These are phyloP conservation scores for Aschersonia sp. DNA, from an alignment of 2,329 filamentous ascomycete species.

Conservation along the genomic window DNA sequence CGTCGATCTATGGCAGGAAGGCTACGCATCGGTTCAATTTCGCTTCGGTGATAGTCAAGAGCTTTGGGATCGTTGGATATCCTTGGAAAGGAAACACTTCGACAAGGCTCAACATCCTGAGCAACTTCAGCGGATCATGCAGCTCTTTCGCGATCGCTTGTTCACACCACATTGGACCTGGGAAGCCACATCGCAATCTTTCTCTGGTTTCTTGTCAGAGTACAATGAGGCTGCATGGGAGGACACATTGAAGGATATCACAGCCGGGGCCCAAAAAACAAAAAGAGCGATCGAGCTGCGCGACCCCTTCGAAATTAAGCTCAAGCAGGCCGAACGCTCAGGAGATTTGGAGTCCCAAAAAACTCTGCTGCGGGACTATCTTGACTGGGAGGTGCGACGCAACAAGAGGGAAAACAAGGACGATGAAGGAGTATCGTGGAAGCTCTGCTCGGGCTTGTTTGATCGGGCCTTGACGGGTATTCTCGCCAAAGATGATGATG, in stretches of 20 bases:
- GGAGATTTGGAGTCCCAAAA: conserved; percentile 42
- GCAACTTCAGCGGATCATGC: conserved; percentile 49
- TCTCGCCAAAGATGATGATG: conserved; percentile 57
- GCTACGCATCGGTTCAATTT: conserved; percentile 56
- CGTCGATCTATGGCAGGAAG: conserved; percentile 56
- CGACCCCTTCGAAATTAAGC: conserved; percentile 52
- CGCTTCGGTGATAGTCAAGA: conserved; percentile 63
- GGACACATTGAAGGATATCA: conserved; percentile 54
- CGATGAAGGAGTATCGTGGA: conserved; percentile 24
- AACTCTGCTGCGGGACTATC: conserved; percentile 47
- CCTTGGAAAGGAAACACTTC: conserved; percentile 56
- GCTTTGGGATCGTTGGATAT: conserved; percentile 68
- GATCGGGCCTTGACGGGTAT: conserved; percentile 58
- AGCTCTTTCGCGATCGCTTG: conserved; percentile 57
- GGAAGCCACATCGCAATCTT: conserved; percentile 61
- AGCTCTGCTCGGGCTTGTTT: conserved; percentile 53
- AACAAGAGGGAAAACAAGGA: conserved; percentile 34
- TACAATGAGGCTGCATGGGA: conserved; percentile 63
- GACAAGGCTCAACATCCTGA: conserved; percentile 37
- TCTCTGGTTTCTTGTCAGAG: conserved; percentile 59
- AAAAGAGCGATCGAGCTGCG: conserved; percentile 49
- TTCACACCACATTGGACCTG: conserved; percentile 60
- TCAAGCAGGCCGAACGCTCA: conserved; percentile 42
- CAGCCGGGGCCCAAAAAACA: conserved; percentile 45
- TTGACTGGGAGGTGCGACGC: conserved; percentile 69